Conservation (phyloP, 202 grass and related monocot genomes). For the Panicum hallii region DNA sequence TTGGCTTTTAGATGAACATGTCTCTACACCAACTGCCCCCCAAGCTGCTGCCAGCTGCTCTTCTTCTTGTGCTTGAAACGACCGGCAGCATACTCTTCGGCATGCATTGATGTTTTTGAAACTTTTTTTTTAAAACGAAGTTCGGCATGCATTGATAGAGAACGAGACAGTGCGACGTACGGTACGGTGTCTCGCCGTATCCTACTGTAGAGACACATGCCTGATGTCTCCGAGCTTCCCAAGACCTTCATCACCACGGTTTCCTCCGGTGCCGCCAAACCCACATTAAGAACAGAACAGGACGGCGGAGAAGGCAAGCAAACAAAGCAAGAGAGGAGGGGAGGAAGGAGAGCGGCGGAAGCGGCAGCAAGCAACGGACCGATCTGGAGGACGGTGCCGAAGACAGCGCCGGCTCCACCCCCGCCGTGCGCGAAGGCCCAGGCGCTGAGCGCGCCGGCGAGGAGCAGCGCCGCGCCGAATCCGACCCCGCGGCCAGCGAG, state of each 20-base stretch:
- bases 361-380: conserved; percentile 35
- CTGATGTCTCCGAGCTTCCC: background rate
- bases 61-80: background rate
- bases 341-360: background rate
- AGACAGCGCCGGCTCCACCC: conserved; percentile 51
- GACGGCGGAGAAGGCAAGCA: background rate
- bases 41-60: too few relatives aligned
- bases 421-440: conserved; percentile 56
- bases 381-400: conserved; percentile 74
- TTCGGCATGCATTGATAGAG: background rate
- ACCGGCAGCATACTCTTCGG: background rate
- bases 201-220: background rate
- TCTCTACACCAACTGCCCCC: too few relatives aligned
- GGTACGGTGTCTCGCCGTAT: conserved; percentile 12
- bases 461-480: conserved; percentile 67
- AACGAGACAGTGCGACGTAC: background rate
- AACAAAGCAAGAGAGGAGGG: background rate
- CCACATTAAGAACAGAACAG: background rate
- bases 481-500: conserved; percentile 67
- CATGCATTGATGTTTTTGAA: too few relatives aligned
- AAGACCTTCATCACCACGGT: background rate
- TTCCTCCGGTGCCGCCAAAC: background rate
- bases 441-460: conserved; percentile 75
- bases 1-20: too few relatives aligned
- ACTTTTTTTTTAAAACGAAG: too few relatives aligned